Base-by-base conservation (phyloP, 768 basidiomycete species). In the Atractiella rhizophila region DNA sequence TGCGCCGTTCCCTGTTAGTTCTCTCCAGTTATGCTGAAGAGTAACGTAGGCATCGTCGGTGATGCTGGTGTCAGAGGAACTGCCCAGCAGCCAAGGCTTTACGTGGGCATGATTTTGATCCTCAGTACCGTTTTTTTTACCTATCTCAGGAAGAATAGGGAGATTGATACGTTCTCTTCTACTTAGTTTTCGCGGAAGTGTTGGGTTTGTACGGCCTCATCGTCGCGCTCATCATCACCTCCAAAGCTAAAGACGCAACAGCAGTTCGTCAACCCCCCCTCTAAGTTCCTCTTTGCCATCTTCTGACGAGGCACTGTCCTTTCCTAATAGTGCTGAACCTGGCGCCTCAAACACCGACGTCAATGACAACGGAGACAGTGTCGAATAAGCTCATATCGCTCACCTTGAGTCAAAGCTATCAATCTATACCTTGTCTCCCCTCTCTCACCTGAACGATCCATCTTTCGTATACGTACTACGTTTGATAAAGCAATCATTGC, bases 41-140 rank as follows among this genome's bases (percentile, higher is more conserved):
- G 56, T 51, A 57, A 58, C 7, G 61, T 98, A 56, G 91, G 91
- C 43, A 94, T 96, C 56, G 91, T 96, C 43, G 91, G 91, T 57
- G 91, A 98, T 58, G 86, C 88, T 46, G 88, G 91, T 68, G 91
- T 96, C 23, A 68, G 91, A 34, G 91, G 88, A 45, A 91, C 86
- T 39, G 88, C 86, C 34, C 88, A 94, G 60, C 86, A 96, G 63
- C 20, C 46, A 37, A 35, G 52, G 12, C 45, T 51, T 20, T 51
- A 49, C 40, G 52, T 54, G 34, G 50, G 50, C 42, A 51, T 54
- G 82, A 88, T 91, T 50, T 68, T 94, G 46, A 96, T 98, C 60
- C 79, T 98, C 64, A 98, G 94, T 70, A 91, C n/a, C n/a, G 59
- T 57, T 58, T 60, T 27, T 43, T 41, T 34, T 28, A 26, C 11